Evolutionary conservation across 257 asterid genomes (phyloP).

Genomic region (Dorcoceras hygrometricum): DNA sequence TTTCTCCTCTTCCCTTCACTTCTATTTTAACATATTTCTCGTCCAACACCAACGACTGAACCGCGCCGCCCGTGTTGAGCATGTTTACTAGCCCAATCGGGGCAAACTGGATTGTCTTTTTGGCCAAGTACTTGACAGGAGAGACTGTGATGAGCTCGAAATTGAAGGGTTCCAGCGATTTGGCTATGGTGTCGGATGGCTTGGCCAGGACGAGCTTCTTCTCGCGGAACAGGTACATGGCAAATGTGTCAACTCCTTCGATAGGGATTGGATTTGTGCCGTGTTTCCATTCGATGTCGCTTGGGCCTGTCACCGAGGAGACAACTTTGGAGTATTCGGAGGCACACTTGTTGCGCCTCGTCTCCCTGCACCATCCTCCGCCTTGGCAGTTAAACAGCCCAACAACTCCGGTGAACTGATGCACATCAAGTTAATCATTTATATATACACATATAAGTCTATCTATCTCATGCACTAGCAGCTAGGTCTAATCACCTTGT

Average conservation of each 20-base stretch:
- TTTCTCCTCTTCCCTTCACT: constrained; percentile 71
- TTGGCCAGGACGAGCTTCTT: constrained; percentile 48
- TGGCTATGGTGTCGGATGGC: constrained; percentile 36
- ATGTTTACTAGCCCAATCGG: constrained; percentile 65
- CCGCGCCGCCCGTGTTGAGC: constrained; percentile 73
- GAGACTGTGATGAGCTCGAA: constrained; percentile 66
- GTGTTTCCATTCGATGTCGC: constrained; percentile 66
- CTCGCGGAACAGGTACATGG: constrained; percentile 42
- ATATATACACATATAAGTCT: too few relatives aligned
- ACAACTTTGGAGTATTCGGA: constrained; percentile 57
- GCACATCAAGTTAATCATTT: not conserved
- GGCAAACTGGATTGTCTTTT: constrained; percentile 42
- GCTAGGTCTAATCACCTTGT: constrained; percentile 81
- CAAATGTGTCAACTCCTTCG: constrained; percentile 43
- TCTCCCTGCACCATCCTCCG: constrained; percentile 85
- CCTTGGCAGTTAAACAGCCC: constrained; percentile 97
- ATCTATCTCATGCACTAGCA: too few relatives aligned
- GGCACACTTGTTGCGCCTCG: constrained; percentile 69
- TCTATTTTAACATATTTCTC: constrained; percentile 40
- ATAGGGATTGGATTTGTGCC: constrained; percentile 44
- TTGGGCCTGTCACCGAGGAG: constrained; percentile 52
- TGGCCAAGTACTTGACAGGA: constrained; percentile 33
- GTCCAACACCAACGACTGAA: constrained; percentile 36
- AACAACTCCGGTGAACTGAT: constrained; percentile 77
- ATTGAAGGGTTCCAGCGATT: constrained; percentile 55